phyloP scores from a whole-genome alignment of 1,284 basidiomycete species.

The Kwoniella shivajii region DNA sequence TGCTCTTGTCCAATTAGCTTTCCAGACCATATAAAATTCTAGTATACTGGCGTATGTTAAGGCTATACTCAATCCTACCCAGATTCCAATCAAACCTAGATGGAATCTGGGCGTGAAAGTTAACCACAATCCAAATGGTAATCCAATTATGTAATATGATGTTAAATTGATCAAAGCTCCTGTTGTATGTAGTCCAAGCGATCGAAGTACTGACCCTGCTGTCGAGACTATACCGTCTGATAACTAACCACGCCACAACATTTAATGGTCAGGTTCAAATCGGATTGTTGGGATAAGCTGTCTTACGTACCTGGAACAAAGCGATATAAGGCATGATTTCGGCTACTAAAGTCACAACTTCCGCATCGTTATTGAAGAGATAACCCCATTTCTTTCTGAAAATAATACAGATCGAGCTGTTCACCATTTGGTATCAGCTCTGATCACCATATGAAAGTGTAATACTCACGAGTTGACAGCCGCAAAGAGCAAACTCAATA shows the following conservation, averaged over 20 bases:
- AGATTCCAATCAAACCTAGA: constrained; percentile 54
- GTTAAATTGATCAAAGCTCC: constrained; percentile 58
- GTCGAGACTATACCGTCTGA: constrained; percentile 70
- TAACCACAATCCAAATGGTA: constrained; percentile 57
- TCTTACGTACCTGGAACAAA: constrained; percentile 68
- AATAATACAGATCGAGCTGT: constrained; percentile 67
- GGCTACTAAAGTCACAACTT: constrained; percentile 65
- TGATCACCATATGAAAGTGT: constrained; percentile 49
- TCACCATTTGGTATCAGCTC: constrained; percentile 29
- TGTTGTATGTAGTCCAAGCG: constrained; percentile 65
- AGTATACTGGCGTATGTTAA: constrained; percentile 52
- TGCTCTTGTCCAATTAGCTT: constrained; percentile 55
- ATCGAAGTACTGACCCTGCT: constrained; percentile 72
- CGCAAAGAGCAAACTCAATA: constrained; percentile 65
- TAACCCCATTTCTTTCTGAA: constrained; percentile 76
- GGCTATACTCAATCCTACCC: constrained; percentile 57
- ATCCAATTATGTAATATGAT: constrained; percentile 57
- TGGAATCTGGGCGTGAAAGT: constrained; percentile 49
- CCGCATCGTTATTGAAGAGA: constrained; percentile 80
- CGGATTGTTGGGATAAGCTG: constrained; percentile 25
- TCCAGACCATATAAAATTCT: constrained; percentile 50
- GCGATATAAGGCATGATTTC: constrained; percentile 69
- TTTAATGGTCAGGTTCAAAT: no score
- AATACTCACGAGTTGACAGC: constrained; percentile 63
- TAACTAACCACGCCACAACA: no score